These are phyloP conservation scores for Coemansia sp. DNA, from an alignment of 192 early-diverging fungal species.

Conservation along the genomic window DNA sequence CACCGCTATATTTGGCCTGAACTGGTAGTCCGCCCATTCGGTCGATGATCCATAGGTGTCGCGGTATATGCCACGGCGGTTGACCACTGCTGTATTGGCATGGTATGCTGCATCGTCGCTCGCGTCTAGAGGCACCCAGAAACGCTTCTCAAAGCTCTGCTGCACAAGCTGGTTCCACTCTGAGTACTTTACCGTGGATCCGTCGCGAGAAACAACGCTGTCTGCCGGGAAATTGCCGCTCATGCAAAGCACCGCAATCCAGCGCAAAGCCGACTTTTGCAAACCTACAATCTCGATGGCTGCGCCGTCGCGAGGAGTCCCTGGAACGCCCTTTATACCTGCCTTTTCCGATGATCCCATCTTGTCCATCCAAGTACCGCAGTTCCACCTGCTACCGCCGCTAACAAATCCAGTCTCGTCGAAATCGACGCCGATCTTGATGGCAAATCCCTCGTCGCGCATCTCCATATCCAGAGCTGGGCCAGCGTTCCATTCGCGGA, in stretches of 20 bases:
- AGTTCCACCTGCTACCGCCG: conserved; percentile 92
- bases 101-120: conserved; percentile 62
- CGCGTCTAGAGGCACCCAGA: conserved; percentile 83
- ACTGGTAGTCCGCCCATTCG: conserved; percentile 85
- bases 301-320: conserved; percentile 91
- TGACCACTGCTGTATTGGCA: conserved; percentile 61
- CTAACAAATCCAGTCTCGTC: conserved; percentile 70
- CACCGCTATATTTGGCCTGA: conserved; percentile 87
- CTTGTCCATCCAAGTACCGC: conserved; percentile 99
- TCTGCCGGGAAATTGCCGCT: conserved; percentile 46
- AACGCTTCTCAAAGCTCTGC: conserved; percentile 79
- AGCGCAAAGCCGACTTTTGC: conserved; percentile 79
- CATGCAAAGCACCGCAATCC: conserved; percentile 64
- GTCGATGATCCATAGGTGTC: conserved; percentile 74
- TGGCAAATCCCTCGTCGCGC: conserved; percentile 85
- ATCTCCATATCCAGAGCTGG: conserved; percentile 85
- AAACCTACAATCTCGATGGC: conserved; percentile 90
- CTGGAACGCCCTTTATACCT: conserved; percentile 86
- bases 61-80: conserved; percentile 93
- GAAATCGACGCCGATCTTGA: conserved; percentile 75
- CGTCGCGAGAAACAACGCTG: conserved; percentile 50
- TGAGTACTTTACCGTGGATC: conserved; percentile 57
- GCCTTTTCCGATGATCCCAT: conserved; percentile 94
- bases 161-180: conserved; percentile 83
- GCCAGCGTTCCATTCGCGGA: conserved; percentile 96